These are phyloP conservation scores for Myxozyma monticola DNA, from an alignment of 805 yeast genomes.

Conservation along the genomic window DNA sequence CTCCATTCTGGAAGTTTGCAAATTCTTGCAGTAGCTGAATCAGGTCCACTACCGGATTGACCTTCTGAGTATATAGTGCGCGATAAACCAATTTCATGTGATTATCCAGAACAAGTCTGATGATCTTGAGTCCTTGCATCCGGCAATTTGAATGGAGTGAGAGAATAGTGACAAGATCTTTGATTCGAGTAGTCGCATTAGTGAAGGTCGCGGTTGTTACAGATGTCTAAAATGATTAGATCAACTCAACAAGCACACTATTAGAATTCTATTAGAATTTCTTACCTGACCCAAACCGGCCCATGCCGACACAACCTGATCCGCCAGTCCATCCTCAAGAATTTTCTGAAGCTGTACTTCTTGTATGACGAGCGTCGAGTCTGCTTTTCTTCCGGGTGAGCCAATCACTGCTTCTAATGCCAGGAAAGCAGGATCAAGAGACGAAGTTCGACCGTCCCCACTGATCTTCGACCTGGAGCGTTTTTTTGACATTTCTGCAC, in stretches of 20 bases:
- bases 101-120: constrained; percentile 54
- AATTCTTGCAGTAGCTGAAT: constrained; percentile 58
- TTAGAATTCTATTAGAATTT: not conserved
- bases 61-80: constrained; percentile 58
- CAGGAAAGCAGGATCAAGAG: constrained; percentile 5
- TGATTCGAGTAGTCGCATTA: constrained; percentile 6
- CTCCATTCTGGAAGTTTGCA: constrained; percentile 51
- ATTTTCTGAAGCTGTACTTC: not conserved
- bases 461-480: no score
- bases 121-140: constrained; percentile 35
- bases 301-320: constrained; percentile 20
- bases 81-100: constrained; percentile 68
- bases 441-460: no score
- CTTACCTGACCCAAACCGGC: constrained; percentile 15
- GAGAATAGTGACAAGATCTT: not conserved
- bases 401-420: constrained; percentile 6
- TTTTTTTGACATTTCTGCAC: no score
- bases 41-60: constrained; percentile 60
- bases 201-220: constrained; percentile 10
- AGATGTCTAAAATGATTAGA: constrained; percentile 3
- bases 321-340: constrained; percentile 20
- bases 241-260: no score
- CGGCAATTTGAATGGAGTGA: not conserved
- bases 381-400: not conserved
- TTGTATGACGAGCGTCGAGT: not conserved